Conservation (phyloP, 2,329 filamentous ascomycete genomes). For the Neofusicoccum sp. region DNA sequence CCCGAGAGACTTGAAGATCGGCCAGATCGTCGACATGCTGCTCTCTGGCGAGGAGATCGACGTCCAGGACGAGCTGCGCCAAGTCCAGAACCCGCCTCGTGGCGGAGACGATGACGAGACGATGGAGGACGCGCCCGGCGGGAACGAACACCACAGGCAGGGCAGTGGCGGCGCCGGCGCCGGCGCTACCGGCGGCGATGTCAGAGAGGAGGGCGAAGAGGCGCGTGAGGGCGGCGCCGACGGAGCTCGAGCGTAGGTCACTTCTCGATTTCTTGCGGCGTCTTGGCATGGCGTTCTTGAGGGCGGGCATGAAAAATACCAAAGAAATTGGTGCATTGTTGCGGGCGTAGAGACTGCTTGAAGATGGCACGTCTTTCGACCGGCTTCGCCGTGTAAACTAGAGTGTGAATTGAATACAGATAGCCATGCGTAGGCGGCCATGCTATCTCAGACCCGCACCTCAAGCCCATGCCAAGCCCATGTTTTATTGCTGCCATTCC, state of each 20-base stretch:
- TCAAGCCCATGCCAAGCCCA: conserved; percentile 4
- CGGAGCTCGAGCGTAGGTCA: conserved; percentile 99
- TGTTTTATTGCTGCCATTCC: background rate
- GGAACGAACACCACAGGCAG: conserved; percentile 31
- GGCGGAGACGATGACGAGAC: conserved; percentile 65
- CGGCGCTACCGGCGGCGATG: conserved; percentile 85
- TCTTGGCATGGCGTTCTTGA: conserved; percentile 19
- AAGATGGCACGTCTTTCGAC: background rate
- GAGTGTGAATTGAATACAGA: conserved; percentile 14
- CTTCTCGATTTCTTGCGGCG: conserved; percentile 25
- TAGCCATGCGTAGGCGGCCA: background rate
- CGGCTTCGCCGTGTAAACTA: conserved; percentile 8
- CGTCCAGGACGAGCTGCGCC: conserved; percentile 65
- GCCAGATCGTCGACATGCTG: conserved; percentile 78
- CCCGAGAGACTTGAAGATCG: conserved; percentile 79
- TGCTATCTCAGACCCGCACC: conserved; percentile 4
- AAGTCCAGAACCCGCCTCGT: conserved; percentile 52
- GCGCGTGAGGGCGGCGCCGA: conserved; percentile 92
- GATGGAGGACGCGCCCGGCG: conserved; percentile 58
- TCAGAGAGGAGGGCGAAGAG: conserved; percentile 84
- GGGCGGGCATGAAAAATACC: conserved; percentile 11
- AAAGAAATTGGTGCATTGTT: conserved; percentile 5
- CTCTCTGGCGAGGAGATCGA: conserved; percentile 88
- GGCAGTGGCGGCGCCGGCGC: conserved; percentile 76
- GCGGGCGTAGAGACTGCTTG: background rate